A percentile compares a stretch with the other conserved stretches of the same genome.
These are phyloP conservation scores for Hymenoscyphus linearis DNA, from an alignment of 2,329 filamentous ascomycete species.

Conservation along the genomic window DNA sequence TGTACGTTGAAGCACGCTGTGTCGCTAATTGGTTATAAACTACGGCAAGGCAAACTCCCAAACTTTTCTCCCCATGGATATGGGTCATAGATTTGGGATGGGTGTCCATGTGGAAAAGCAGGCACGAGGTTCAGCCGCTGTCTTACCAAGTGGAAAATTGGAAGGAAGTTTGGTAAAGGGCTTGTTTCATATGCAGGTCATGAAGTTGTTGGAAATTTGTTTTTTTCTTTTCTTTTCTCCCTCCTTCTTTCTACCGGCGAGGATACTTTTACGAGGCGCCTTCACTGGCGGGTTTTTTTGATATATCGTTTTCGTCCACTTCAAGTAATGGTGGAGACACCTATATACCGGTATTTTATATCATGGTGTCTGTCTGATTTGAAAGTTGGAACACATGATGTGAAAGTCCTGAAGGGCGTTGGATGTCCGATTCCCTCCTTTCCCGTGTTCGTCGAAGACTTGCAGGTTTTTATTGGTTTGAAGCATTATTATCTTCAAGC, in stretches of 20 bases:
- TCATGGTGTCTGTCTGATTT: neutral
- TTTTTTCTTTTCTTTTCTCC: neutral
- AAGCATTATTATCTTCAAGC: neutral
- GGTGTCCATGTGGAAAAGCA: neutral
- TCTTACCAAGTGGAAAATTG: constrained; percentile 2
- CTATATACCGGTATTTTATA: neutral
- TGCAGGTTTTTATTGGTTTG: neutral
- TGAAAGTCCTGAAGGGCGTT: neutral
- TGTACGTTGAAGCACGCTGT: neutral
- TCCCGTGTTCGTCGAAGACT: neutral
- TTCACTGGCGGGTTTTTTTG: neutral
- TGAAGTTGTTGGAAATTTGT: neutral
- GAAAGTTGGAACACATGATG: neutral
- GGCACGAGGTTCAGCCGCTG: constrained; percentile 4
- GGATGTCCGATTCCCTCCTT: neutral
- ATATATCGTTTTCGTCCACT: neutral
- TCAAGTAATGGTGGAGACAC: neutral
- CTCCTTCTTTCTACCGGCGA: neutral
- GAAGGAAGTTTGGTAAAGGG: neutral
- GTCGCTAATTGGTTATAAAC: no score
- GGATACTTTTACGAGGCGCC: neutral
- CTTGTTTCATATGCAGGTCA: neutral
- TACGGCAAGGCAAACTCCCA: no score
- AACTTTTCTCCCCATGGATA: no score
- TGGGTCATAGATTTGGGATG: neutral